Evolutionary conservation across 1,139 yeast species (phyloP).

Genomic region (Protomyces gravidus): DNA sequence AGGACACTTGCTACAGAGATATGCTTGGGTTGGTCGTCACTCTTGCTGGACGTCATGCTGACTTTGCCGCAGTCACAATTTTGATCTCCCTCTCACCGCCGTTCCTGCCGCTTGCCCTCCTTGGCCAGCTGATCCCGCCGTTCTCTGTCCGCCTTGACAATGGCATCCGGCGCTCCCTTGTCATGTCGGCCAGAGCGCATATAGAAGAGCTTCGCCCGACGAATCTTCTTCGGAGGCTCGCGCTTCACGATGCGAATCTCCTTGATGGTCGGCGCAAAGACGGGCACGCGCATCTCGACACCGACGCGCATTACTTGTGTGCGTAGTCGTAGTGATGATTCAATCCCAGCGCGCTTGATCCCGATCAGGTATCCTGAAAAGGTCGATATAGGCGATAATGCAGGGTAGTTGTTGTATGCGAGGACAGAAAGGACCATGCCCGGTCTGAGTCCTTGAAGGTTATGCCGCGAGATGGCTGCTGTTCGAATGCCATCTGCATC

Average conservation of each 20-base stretch:
- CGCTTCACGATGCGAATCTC: constrained; percentile 33
- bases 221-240: constrained; percentile 33
- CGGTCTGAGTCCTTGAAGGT: constrained; percentile 19
- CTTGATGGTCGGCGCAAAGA: constrained; percentile 35
- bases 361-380: constrained; percentile 36
- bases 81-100: background rate
- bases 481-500: constrained; percentile 24
- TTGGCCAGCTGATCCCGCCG: constrained; percentile 3
- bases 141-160: constrained; percentile 24
- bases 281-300: constrained; percentile 35
- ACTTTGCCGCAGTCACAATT: background rate
- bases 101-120: background rate
- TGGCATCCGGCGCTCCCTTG: constrained; percentile 28
- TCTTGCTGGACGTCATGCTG: background rate
- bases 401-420: constrained; percentile 29
- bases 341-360: constrained; percentile 35
- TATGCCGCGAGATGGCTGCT: constrained; percentile 21
- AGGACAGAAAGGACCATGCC: constrained; percentile 30
- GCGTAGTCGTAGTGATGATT: constrained; percentile 34
- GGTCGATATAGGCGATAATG: constrained; percentile 21
- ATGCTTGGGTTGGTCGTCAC: no score
- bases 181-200: constrained; percentile 38
- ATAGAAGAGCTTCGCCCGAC: constrained; percentile 36
- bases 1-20: no score
- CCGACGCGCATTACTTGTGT: constrained; percentile 35